phyloP scores from a whole-genome alignment of 108 stramenopile genomes.

The Conticribra weissflogii region DNA sequence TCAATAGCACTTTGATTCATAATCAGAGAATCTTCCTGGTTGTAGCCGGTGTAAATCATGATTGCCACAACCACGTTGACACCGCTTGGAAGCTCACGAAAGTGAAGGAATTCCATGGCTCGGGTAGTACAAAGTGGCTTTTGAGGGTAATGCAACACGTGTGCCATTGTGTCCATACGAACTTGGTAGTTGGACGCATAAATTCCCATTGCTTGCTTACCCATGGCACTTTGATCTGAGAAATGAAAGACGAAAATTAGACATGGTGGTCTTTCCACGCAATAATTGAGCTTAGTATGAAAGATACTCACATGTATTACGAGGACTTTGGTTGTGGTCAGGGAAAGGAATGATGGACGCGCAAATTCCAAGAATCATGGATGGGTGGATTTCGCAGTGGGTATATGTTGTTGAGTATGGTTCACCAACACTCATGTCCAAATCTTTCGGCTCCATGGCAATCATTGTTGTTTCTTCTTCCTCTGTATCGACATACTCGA shows the following conservation, averaged over 20 bases:
- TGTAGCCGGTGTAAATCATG: conserved; percentile 99
- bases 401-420: conserved; percentile 96
- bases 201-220: conserved; percentile 97
- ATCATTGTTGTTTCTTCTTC: conserved; percentile 99
- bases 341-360: conserved; percentile 99
- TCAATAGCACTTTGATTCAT: conserved; percentile 99
- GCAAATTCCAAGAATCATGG: conserved; percentile 95
- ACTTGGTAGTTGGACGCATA: conserved; percentile 96
- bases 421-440: conserved; percentile 72
- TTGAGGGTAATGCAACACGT: conserved; percentile 99
- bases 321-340: conserved; percentile 99
- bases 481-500: conserved; percentile 99
- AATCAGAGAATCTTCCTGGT: conserved; percentile 99
- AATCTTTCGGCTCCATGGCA: conserved; percentile 96
- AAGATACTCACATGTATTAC: conserved; percentile 98
- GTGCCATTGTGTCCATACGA: conserved; percentile 99
- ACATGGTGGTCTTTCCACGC: background rate
- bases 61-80: conserved; percentile 97
- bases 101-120: conserved; percentile 98
- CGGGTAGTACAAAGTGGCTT: conserved; percentile 98
- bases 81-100: conserved; percentile 98
- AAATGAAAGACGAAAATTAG: background rate
- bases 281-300: conserved; percentile 53
- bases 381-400: conserved; percentile 99
- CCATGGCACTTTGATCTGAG: conserved; percentile 75